Conservation (phyloP, 441 rosid genomes). For the Geranium incanum region DNA sequence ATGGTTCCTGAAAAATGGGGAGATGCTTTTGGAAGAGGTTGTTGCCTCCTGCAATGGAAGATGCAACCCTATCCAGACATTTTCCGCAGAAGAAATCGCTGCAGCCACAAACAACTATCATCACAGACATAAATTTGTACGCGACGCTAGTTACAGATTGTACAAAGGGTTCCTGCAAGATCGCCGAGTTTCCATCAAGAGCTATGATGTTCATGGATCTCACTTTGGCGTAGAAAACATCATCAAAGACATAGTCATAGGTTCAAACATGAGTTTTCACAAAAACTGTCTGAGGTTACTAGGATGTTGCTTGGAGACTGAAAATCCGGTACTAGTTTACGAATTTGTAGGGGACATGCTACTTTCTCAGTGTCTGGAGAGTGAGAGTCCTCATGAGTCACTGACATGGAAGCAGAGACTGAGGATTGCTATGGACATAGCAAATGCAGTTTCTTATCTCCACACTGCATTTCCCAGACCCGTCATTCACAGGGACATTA, state of each 20-base stretch:
- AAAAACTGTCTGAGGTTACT: conserved; percentile 32
- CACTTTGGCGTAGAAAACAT: background rate
- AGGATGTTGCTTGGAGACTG: conserved; percentile 36
- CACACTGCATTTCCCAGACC: conserved; percentile 34
- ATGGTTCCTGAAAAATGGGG: conserved; percentile 25
- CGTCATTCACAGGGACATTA: conserved; percentile 28
- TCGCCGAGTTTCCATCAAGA: background rate
- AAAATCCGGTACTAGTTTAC: conserved; percentile 27
- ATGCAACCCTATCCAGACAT: conserved; percentile 30
- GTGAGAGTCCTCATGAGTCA: background rate
- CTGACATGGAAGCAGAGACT: conserved; percentile 18
- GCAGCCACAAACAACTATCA: conserved; percentile 30
- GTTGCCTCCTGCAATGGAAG: conserved; percentile 29
- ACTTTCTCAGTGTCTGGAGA: conserved; percentile 16
- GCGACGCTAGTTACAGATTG: background rate
- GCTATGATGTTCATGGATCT: background rate
- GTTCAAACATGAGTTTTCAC: conserved; percentile 32
- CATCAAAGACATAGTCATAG: conserved; percentile 23
- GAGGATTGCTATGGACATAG: conserved; percentile 22
- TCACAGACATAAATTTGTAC: background rate
- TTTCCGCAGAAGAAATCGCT: conserved; percentile 25
- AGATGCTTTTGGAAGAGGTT: conserved; percentile 27
- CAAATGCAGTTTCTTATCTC: conserved; percentile 28
- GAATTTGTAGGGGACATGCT: conserved; percentile 22
- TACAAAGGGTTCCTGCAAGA: conserved; percentile 15